Percentiles rank a stretch among this genome's conserved stretches.
phyloP scores from a whole-genome alignment of 148 eudicot genomes.

The Camellia sinensis region DNA sequence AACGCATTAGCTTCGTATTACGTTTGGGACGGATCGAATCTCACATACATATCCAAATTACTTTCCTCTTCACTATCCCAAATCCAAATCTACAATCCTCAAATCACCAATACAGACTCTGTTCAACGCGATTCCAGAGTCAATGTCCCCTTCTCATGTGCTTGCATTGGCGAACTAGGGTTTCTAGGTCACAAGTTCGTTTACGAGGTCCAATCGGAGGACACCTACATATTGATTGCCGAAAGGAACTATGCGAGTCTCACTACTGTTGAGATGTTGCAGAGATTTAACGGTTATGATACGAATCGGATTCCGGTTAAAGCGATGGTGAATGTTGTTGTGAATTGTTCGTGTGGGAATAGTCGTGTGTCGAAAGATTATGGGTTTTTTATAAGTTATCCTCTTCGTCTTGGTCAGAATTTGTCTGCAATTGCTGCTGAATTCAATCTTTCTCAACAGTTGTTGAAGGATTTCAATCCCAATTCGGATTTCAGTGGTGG shows the following conservation, averaged over 20 bases:
- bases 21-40: conserved; percentile 20
- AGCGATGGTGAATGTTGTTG: conserved; percentile 24
- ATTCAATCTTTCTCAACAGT: conserved; percentile 16
- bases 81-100: conserved; percentile 30
- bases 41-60: conserved; percentile 18
- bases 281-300: conserved; percentile 22
- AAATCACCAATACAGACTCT: conserved; percentile 19
- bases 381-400: conserved; percentile 40
- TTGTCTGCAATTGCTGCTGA: conserved; percentile 28
- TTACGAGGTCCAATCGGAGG: conserved; percentile 15
- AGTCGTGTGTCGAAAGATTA: conserved; percentile 29
- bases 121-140: conserved; percentile 14
- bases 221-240: conserved; percentile 29
- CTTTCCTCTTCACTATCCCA: conserved; percentile 17
- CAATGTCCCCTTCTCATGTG: conserved; percentile 38
- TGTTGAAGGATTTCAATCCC: conserved; percentile 36
- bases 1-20: conserved; percentile 30
- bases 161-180: conserved; percentile 3
- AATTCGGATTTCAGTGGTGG: conserved; percentile 32
- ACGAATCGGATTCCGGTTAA: conserved; percentile 11
- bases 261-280: conserved; percentile 35
- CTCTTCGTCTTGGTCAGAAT: conserved; percentile 30
- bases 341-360: conserved; percentile 44
- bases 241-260: conserved; percentile 25
- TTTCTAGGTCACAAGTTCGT: conserved; percentile 29